Evolutionary conservation across 768 basidiomycete genomes (phyloP).

Genomic region (Lactarius sp.): DNA sequence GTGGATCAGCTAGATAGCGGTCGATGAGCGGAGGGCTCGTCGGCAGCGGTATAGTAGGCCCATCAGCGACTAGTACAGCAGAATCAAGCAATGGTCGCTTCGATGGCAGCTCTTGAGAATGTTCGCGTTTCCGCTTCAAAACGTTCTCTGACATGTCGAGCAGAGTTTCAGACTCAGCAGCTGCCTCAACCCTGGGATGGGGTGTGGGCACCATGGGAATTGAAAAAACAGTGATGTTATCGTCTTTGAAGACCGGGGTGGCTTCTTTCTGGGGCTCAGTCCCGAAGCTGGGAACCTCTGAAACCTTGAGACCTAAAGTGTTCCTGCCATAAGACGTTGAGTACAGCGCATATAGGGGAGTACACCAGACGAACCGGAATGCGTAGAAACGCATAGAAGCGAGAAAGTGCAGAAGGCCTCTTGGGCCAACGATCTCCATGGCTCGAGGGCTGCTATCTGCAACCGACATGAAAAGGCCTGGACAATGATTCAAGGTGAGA

Average conservation of each 20-base stretch:
- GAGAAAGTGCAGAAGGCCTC: constrained; percentile 62
- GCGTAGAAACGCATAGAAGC: constrained; percentile 67
- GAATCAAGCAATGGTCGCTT: constrained; percentile 25
- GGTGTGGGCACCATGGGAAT: constrained; percentile 40
- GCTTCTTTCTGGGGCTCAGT: constrained; percentile 30
- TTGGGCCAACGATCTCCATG: constrained; percentile 66
- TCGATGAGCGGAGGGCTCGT: constrained; percentile 24
- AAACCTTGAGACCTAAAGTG: constrained; percentile 42
- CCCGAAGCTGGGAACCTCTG: constrained; percentile 38
- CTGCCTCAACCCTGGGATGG: neutral
- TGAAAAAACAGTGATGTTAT: constrained; percentile 59
- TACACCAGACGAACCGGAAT: constrained; percentile 47
- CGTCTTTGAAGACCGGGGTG: constrained; percentile 52
- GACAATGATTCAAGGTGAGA: neutral
- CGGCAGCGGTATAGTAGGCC: neutral
- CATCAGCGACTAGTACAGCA: neutral
- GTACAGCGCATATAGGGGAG: neutral
- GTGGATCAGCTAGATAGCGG: constrained; percentile 27
- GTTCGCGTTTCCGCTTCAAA: constrained; percentile 32
- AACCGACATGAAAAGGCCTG: constrained; percentile 74
- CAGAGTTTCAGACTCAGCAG: neutral
- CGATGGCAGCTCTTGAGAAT: constrained; percentile 24
- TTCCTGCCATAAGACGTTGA: constrained; percentile 37
- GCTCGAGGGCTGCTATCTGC: constrained; percentile 62
- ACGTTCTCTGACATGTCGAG: constrained; percentile 18